phyloP scores from a whole-genome alignment of 345 rosid genomes.

The Gossypium anomalum region DNA sequence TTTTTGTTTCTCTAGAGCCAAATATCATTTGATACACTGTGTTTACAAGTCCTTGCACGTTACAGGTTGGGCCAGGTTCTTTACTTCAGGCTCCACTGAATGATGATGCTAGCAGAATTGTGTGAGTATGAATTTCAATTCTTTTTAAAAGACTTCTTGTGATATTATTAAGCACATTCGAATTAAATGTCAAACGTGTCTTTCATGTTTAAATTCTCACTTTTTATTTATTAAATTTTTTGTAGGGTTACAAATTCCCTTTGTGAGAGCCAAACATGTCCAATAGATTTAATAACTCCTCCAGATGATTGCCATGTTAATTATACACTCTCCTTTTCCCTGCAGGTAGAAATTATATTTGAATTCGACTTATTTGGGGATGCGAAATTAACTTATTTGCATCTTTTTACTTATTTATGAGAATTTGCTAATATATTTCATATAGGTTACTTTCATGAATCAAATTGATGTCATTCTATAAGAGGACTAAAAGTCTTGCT shows the following conservation, averaged over 20 bases:
- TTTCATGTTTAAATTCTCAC: constrained; percentile 1
- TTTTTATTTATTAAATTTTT: background rate
- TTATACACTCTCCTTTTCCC: constrained; percentile 81
- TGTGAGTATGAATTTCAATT: constrained; percentile 62
- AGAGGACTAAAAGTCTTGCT: constrained; percentile 2
- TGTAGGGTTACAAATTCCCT: constrained; percentile 71
- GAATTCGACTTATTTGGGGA: constrained; percentile 21
- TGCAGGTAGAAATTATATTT: constrained; percentile 57
- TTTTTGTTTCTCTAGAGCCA: constrained; percentile 12
- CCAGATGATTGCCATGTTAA: constrained; percentile 99
- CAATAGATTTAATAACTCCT: constrained; percentile 82
- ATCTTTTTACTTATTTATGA: background rate
- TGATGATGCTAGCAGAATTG: constrained; percentile 63
- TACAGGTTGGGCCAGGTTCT: constrained; percentile 88
- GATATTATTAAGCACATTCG: background rate
- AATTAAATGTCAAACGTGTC: constrained; percentile 8
- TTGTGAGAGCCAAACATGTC: constrained; percentile 78
- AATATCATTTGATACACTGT: constrained; percentile 15
- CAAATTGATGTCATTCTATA: background rate
- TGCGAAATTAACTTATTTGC: background rate
- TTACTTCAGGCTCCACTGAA: constrained; percentile 82
- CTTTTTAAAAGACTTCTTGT: constrained; percentile 13
- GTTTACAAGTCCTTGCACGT: constrained; percentile 15
- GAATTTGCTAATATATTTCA: background rate
- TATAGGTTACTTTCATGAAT: background rate